Conservation (phyloP, 129 eudicot species). For the Pittosporum tobira region DNA sequence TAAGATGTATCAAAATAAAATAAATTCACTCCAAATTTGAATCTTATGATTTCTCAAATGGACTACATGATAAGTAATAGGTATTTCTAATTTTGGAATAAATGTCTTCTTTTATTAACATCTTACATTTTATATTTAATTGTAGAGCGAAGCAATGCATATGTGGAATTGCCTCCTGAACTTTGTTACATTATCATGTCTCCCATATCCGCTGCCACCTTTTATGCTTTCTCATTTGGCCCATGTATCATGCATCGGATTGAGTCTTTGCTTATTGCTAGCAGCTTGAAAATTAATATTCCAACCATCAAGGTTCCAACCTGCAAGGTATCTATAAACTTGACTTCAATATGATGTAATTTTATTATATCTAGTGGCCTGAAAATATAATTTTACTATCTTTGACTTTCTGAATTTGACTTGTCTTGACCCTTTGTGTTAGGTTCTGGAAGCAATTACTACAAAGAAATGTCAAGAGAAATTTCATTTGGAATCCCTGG, state of each 20-base stretch:
- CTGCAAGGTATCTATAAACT: slow-evolving; percentile 33
- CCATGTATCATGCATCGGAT: slow-evolving; percentile 79
- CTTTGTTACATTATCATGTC: slow-evolving; percentile 63
- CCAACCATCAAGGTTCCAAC: slow-evolving; percentile 33
- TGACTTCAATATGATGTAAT: too few species aligned
- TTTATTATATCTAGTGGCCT: too few species aligned
- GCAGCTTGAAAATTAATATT: slow-evolving; percentile 43
- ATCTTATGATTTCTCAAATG: too few species aligned
- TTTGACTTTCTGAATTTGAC: not conserved
- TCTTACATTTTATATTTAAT: not conserved
- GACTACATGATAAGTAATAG: too few species aligned
- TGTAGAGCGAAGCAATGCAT: slow-evolving; percentile 51
- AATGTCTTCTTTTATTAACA: too few species aligned
- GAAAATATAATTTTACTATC: not conserved
- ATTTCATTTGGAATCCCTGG: slow-evolving; percentile 71
- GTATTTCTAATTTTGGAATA: too few species aligned
- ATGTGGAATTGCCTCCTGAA: slow-evolving; percentile 81
- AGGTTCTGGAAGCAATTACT: slow-evolving; percentile 83
- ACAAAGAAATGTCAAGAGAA: slow-evolving; percentile 69
- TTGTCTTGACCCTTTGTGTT: not conserved
- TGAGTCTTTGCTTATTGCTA: slow-evolving; percentile 61
- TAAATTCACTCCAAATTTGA: too few species aligned
- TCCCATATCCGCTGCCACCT: slow-evolving; percentile 48
- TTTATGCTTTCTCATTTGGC: slow-evolving; percentile 57
- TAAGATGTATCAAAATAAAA: too few species aligned